These are phyloP conservation scores for Aspergillus baeticus DNA, from an alignment of 495 filamentous ascomycete genomes.

Conservation along the genomic window DNA sequence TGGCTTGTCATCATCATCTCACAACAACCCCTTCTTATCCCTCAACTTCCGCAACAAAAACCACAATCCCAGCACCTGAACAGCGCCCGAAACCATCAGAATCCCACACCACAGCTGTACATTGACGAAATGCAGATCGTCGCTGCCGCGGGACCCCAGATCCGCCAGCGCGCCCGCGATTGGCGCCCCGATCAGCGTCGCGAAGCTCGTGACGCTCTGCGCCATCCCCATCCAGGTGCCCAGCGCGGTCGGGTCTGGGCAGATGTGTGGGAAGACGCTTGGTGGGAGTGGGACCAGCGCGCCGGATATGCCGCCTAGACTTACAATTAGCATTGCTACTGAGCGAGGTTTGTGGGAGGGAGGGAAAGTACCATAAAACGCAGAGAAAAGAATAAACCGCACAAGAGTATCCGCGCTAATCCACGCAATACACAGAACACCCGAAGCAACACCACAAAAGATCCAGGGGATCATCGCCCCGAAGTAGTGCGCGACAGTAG, in stretches of 20 bases:
- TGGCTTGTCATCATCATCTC: too few relatives aligned
- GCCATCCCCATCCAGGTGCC: slow-evolving; percentile 72
- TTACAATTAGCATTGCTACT: neutral
- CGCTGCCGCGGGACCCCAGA: slow-evolving; percentile 20
- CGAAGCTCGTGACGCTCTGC: slow-evolving; percentile 67
- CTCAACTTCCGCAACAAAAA: slow-evolving; percentile 20
- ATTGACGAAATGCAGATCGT: slow-evolving; percentile 22
- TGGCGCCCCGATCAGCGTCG: slow-evolving; percentile 64
- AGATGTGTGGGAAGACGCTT: slow-evolving; percentile 62
- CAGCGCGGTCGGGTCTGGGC: slow-evolving; percentile 53
- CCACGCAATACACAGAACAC: slow-evolving; percentile 41
- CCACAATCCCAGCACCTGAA: slow-evolving; percentile 20
- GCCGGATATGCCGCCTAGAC: slow-evolving; percentile 55
- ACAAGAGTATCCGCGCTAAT: slow-evolving; percentile 53
- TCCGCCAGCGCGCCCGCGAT: slow-evolving; percentile 56
- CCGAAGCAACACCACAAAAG: slow-evolving; percentile 20
- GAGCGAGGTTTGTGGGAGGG: neutral
- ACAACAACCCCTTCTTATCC: slow-evolving; percentile 24
- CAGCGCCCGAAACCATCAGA: slow-evolving; percentile 19
- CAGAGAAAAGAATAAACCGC: slow-evolving; percentile 59
- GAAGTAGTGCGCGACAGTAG: slow-evolving; percentile 21
- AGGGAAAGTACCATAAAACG: slow-evolving; percentile 51
- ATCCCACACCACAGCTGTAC: slow-evolving; percentile 29
- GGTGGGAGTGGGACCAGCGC: slow-evolving; percentile 63
- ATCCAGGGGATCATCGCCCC: slow-evolving; percentile 29